Evolutionary conservation across 2,329 filamentous ascomycete genomes (phyloP), one percentile per base, ranked within the genome.

Genomic region (Aureobasidium vineae): DNA sequence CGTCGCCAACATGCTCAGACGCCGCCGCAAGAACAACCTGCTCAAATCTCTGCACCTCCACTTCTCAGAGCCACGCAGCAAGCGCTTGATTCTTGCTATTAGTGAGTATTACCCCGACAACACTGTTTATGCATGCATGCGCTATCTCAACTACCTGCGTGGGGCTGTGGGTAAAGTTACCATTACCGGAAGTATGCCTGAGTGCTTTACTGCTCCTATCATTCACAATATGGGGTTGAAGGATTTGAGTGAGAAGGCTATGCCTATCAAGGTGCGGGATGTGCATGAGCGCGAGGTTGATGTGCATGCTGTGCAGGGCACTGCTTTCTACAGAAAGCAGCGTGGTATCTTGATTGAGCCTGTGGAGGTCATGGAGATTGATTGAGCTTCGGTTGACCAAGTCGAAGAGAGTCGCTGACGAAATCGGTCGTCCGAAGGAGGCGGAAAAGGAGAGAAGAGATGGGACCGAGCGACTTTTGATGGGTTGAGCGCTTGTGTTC

Each of bases 181-280:
- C 4, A 71, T 75, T 65, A 63, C 53, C 3, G 74, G 74, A 47
- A 71, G 72, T 63, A 65, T 75, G 49, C 72, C 72, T 1, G 16
- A 45, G 2, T 57, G 52, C 33, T 65, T 56, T 16, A 33, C 23
- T 16, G 16, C 13, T 16, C 41, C 52, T 10, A 28, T 65, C 28
- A 28, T 49, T 15, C 36, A 47, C 38, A 56, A 54, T 41, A 65
- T 65, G 63, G 49, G 49, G 2, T n/a, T 52, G 26, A 16, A 16
- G 49, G 8, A 8, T 3, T 31, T 52, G 26, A 8, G 7, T 10
- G 26, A 31, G 7, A 1, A n/a, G 49, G 15, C 16, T 1, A 33
- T 31, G 49, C 49, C 49, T 10, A 7, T 52, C 26, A 31, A n/a
- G 26, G 49, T 52, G 16, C 2, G 3, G 3, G 33, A 52, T 13